Conservation (phyloP, 169 alveolate genomes). For the Plasmodium billcollinsi region DNA sequence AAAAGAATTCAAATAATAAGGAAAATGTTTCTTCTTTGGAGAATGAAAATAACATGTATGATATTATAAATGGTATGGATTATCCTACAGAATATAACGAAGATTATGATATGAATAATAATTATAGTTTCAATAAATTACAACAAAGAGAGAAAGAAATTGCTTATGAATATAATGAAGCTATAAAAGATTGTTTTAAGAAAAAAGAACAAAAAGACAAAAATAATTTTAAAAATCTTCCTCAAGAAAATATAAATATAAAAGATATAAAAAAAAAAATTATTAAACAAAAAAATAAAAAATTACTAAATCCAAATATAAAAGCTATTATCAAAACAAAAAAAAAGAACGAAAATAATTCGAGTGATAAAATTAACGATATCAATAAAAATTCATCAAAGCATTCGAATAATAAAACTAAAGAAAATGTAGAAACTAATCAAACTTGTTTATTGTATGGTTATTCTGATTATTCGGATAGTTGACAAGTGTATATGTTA, state of each 20-base stretch:
- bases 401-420: background rate
- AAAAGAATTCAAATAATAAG: constrained; percentile 14
- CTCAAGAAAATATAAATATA: constrained; percentile 18
- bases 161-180: constrained; percentile 50
- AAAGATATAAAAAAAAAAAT: constrained; percentile 38
- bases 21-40: constrained; percentile 1
- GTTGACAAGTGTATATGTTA: background rate
- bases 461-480: constrained; percentile 60
- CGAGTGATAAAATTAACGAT: background rate
- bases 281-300: constrained; percentile 35
- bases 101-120: constrained; percentile 35
- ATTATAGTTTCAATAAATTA: constrained; percentile 43
- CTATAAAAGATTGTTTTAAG: constrained; percentile 30
- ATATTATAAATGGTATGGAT: constrained; percentile 17
- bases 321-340: constrained; percentile 71
- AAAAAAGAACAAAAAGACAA: constrained; percentile 40
- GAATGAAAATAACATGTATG: constrained; percentile 18
- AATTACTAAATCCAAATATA: constrained; percentile 11
- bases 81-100: constrained; percentile 41
- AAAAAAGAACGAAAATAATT: constrained; percentile 14
- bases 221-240: background rate
- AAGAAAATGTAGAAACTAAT: background rate
- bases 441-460: constrained; percentile 27
- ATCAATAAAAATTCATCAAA: background rate
- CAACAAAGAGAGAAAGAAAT: constrained; percentile 50